These are phyloP conservation scores for Leucogyrophana mollusca DNA, from an alignment of 768 basidiomycete species.

Conservation along the genomic window DNA sequence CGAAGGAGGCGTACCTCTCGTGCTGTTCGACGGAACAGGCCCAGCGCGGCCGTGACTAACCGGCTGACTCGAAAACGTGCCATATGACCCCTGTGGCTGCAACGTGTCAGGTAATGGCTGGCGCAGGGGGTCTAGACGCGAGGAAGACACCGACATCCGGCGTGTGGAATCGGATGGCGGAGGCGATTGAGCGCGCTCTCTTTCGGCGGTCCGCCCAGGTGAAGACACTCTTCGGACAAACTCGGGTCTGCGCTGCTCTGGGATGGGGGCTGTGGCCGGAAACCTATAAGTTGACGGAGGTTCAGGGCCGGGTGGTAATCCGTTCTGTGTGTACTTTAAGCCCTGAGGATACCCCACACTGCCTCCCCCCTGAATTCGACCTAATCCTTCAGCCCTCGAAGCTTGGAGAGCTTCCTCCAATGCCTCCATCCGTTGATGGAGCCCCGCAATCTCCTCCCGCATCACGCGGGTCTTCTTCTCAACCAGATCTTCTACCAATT, in stretches of 20 bases:
- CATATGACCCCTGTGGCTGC: slow-evolving; percentile 9
- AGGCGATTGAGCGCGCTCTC: slow-evolving; percentile 35
- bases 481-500: slow-evolving; percentile 57
- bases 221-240: slow-evolving; percentile 36
- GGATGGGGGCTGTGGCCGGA: slow-evolving; percentile 34
- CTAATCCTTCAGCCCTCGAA: slow-evolving; percentile 21
- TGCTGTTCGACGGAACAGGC: slow-evolving; percentile 11
- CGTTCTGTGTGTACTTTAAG: slow-evolving; percentile 37
- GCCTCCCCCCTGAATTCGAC: slow-evolving; percentile 11
- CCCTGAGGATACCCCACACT: slow-evolving; percentile 18
- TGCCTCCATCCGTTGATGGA: slow-evolving; percentile 67
- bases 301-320: slow-evolving; percentile 27
- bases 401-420: slow-evolving; percentile 50
- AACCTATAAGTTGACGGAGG: slow-evolving; percentile 45
- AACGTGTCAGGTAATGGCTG: not conserved
- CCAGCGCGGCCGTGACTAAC: slow-evolving; percentile 19
- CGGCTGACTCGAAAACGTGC: slow-evolving; percentile 11
- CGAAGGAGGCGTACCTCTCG: slow-evolving; percentile 19
- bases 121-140: slow-evolving; percentile 46
- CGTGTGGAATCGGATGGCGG: slow-evolving; percentile 45
- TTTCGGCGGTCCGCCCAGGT: slow-evolving; percentile 38
- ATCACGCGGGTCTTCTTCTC: slow-evolving; percentile 60
- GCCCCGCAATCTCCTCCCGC: slow-evolving; percentile 57
- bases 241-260: slow-evolving; percentile 34
- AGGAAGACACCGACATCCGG: slow-evolving; percentile 48